Evolutionary conservation across 2,329 filamentous ascomycete genomes (phyloP), one percentile per base, ranked within the genome.

Genomic region (Thielaviopsis populi): DNA sequence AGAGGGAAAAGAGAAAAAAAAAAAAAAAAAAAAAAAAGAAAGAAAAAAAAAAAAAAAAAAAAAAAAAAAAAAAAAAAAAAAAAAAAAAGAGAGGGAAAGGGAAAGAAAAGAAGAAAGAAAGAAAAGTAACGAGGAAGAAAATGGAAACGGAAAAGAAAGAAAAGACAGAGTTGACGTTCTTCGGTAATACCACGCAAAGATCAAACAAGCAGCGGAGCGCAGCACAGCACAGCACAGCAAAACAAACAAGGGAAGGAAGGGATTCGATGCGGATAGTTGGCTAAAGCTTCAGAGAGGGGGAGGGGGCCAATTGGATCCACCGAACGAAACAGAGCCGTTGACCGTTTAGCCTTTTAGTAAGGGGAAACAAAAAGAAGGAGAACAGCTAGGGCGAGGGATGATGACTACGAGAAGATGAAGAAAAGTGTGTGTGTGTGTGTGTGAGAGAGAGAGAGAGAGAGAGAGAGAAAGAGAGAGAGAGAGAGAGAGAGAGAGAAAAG

Each of bases 81-180:
- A 11, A 13, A 59, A 27, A 60, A 50, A 27, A 50, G 46, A 50
- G 15, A 43, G 33, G 19, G 40, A n/a, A n/a, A n/a, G n/a, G n/a
- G 59, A 48, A 42, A 65, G 37, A 62, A 60, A 30, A 62, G 41
- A 27, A 59, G 27, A 46, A 42, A 24, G 19, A 15, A 56, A 56
- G 46, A 53, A 22, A 65, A 59, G 53, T 7, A 41, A 22, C 48
- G 2, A n/a, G 15, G n/a, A n/a, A n/a, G n/a, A n/a, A n/a, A n/a
- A n/a, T n/a, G n/a, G n/a, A n/a, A n/a, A n/a, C n/a, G n/a, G n/a
- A n/a, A 43, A 3, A 43, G n/a, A 11, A 13, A 59, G 37, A 60
- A 50, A 33, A 54, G 50, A 54, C 50, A 48, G 40, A 24, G 42
- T 24, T 33, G 22, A 42, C 7, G 22, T 13, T 48, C 43, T 48